Evolutionary conservation across 306 rosid species (phyloP), one percentile per base, ranked within the genome.

Genomic region (Lithocarpus polystachyus): DNA sequence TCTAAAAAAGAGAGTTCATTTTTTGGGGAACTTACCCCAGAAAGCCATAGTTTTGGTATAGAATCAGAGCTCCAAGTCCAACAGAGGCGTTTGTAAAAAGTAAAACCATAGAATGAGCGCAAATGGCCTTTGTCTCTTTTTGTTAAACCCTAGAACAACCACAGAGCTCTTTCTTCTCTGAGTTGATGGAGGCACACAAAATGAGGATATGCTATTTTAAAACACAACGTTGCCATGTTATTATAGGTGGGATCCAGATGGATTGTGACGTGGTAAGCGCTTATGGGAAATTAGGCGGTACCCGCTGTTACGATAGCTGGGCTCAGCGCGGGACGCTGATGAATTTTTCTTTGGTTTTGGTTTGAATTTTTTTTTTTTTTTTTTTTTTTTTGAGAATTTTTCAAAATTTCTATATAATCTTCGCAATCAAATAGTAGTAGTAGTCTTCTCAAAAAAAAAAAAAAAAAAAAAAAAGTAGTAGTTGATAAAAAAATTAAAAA

Each of bases 1-100:
- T 8, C 45, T 37, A 40, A 40, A 40, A 40, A 40, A 40, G 12
- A 40, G 45, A 40, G 45, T 8, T 40, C 45, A 0, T 6, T 40
- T 40, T 40, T 40, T 8, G 45, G 45, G 45, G 45, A 12, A 68
- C 74, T 81, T 83, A 88, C 97, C 98, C 98, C 98, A 93, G 83
- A 93, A 91, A 78, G 97, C 90, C 98, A 93, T 93, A 18, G 18
- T 5, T 23, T 22, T 45, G 37, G 19, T 40, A 37, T 37, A 9
- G 75, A 73, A n/a, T 9, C 19, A 26, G 33, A 76, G 79, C 64
- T 19, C 19, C 40, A 22, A 17, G 45, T 40, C 45, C 45, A 40
- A 40, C 26, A 55, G 35, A 7, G 45, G 8, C 5, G 20, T 5
- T 37, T n/a, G 51, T 5, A 22, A 35, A 35, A 35, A 35, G 40